A percentile compares a stretch with the other conserved stretches of the same genome.
phyloP scores from a whole-genome alignment of 2,329 filamentous ascomycete species.

The Penicillium janthinellum region DNA sequence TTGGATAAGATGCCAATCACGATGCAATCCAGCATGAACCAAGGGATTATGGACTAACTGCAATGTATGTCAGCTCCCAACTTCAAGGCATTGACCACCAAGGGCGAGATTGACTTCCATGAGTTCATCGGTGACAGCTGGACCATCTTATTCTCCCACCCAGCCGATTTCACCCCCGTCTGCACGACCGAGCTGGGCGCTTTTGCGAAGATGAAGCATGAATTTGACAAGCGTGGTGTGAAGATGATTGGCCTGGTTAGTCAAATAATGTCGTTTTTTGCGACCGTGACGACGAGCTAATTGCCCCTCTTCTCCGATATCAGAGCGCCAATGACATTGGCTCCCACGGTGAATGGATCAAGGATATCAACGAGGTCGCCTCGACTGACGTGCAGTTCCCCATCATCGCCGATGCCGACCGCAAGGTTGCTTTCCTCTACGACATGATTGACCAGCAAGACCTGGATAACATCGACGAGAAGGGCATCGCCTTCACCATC shows the following conservation, averaged over 20 bases:
- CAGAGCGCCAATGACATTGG: slow-evolving; percentile 65
- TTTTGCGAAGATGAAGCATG: slow-evolving; percentile 83
- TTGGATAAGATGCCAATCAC: background rate
- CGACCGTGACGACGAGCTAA: background rate
- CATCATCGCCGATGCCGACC: slow-evolving; percentile 80
- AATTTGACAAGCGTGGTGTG: slow-evolving; percentile 82
- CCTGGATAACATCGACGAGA: slow-evolving; percentile 76
- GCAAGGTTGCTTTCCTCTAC: slow-evolving; percentile 74
- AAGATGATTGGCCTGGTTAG: slow-evolving; percentile 82
- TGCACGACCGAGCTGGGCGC: slow-evolving; percentile 95
- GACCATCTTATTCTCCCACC: slow-evolving; percentile 70
- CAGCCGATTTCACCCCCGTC: slow-evolving; percentile 85
- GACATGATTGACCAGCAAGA: slow-evolving; percentile 88
- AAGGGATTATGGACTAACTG: background rate
- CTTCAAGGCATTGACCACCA: slow-evolving; percentile 68
- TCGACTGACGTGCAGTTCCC: slow-evolving; percentile 72
- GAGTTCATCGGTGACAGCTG: slow-evolving; percentile 68
- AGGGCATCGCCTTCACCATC: slow-evolving; percentile 88
- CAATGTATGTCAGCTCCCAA: slow-evolving; percentile 55
- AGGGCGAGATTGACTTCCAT: slow-evolving; percentile 69
- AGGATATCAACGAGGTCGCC: slow-evolving; percentile 78
- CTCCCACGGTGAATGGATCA: slow-evolving; percentile 25
- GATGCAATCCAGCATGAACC: background rate
- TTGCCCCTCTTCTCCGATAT: background rate
- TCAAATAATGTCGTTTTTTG: background rate